These are phyloP conservation scores for Piromyces sp. DNA, from an alignment of 192 early-diverging fungal genomes.

Conservation along the genomic window DNA sequence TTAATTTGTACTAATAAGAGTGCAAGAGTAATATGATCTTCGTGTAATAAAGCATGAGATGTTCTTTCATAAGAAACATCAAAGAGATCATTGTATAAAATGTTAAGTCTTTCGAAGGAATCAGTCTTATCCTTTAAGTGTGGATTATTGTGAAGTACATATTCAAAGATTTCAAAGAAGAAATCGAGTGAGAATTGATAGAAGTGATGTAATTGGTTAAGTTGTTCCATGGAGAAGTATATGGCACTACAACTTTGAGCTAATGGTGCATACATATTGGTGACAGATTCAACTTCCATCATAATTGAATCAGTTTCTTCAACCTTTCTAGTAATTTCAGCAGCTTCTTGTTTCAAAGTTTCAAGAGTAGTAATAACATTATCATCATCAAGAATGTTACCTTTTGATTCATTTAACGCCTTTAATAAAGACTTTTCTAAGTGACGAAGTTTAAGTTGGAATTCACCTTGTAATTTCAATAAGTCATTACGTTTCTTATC, in stretches of 20 bases:
- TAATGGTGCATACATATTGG: slow-evolving; percentile 73
- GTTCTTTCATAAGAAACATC: slow-evolving; percentile 58
- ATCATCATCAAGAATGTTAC: slow-evolving; percentile 96
- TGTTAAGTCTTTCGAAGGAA: slow-evolving; percentile 43
- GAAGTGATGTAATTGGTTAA: slow-evolving; percentile 73
- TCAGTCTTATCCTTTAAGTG: slow-evolving; percentile 46
- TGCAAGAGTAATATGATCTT: slow-evolving; percentile 78
- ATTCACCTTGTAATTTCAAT: slow-evolving; percentile 89
- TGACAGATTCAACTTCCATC: slow-evolving; percentile 88
- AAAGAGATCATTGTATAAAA: slow-evolving; percentile 73
- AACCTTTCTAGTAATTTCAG: slow-evolving; percentile 79
- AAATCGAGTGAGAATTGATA: slow-evolving; percentile 98
- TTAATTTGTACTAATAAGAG: slow-evolving; percentile 77
- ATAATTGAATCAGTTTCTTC: slow-evolving; percentile 86
- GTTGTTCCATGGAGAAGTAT: slow-evolving; percentile 94
- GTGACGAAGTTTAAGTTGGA: slow-evolving; percentile 76
- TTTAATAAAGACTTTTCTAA: slow-evolving; percentile 86
- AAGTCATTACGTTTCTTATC: slow-evolving; percentile 82
- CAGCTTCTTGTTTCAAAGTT: slow-evolving; percentile 87
- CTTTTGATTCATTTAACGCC: slow-evolving; percentile 82
- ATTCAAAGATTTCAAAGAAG: slow-evolving; percentile 82
- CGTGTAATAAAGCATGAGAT: slow-evolving; percentile 70
- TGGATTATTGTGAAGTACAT: slow-evolving; percentile 59
- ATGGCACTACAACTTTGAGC: slow-evolving; percentile 80
- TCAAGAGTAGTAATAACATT: slow-evolving; percentile 85